Base-by-base conservation (phyloP, 140 eudicot species). In the Bidens hawaiensis region DNA sequence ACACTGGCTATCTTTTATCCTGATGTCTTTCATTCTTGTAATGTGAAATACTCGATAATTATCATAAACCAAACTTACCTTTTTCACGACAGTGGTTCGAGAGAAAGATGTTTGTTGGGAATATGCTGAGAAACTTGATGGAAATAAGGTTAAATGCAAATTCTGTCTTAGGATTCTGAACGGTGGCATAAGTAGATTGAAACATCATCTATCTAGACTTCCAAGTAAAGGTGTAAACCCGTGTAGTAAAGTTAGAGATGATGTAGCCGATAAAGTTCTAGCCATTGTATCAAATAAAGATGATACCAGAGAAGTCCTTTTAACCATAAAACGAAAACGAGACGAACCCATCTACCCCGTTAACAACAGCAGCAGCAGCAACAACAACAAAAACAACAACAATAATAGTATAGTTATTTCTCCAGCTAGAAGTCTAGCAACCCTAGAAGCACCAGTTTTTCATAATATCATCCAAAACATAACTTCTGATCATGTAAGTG, bases 191-290 rank as follows among this genome's bases (percentile, higher is more conserved):
- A 90, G 97, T 77, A 77, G 97, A 76, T 64, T 90, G 40, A 90
- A 90, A 64, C 94, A 90, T 74, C 97, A 90, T 76, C 77, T 90
- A 50, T 90, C 97, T 45, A 70, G 97, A 45, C 81, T 90, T 74
- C 97, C 96, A 22, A 86, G 97, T 69, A 86, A 87, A 84, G 97
- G 97, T 13, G 97, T 90, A 61, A 90, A 84, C 64, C 96, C 96
- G 23, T 90, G 97, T 75, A 84, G 79, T 60, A 90, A 90, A 76
- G 97, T 87, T 22, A 77, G 89, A 47, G 97, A 90, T 66, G 97
- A 90, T 71, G 96, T 90, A 16, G 75, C 85, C 4, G 88, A 90
- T 58, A 79, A 70, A 25, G 97, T 90, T 26, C 61, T 94, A 58
- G 84, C 76, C 54, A 75, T 90, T 51, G 46, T 90, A 54, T 72